Base-by-base conservation (phyloP, 805 yeast genomes). In the Zygotorulaspora chibaensis region DNA sequence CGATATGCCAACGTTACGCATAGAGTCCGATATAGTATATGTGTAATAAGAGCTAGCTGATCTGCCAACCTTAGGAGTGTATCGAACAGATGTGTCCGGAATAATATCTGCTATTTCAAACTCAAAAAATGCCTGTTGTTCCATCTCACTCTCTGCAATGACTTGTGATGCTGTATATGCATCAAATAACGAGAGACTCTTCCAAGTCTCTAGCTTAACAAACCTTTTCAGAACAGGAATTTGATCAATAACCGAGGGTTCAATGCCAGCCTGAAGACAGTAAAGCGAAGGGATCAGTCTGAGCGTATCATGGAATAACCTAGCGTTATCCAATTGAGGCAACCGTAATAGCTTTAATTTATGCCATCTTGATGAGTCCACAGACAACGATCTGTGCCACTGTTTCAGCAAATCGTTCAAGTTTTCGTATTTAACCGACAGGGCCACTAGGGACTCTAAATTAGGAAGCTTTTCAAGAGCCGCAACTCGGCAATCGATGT, bases 271-370 rank as follows among this genome's bases (percentile, higher is more conserved):
- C 8, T 35, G 40, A 30, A 53, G 35, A 33, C 23, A 30, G 10
- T 20, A 17, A 15, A 56, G 30, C 5, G 51, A 43, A 1, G 54
- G 53, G 8, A 54, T 30, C 10, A 45, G 12, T 3, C 13, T 10
- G 29, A 48, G 37, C 2, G 43, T 13, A 8, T 56, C 53, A 41
- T 43, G 45, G 30, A 54, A 38, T 11, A 50, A 11, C 35, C 42
- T 52, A 2, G 50, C 50, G 34, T 40, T 51, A 11, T 34, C 38
- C 16, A 55, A 37, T 26, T 50, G 46, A 3, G 52, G 52, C 15
- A 55, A 8, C 8, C 35, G 33, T 10, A 55, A 20, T 10, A 29
- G 26, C 15, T 17, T 23, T n/a, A 53, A 37, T 2, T 34, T 15
- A 11, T 23, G 12, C 59, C 58, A 54, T 11, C 41, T 43, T 7